Percentiles rank a stretch among this genome's conserved stretches.
Conservation (phyloP, 345 rosid genomes). For the Anacardium occidentale region DNA sequence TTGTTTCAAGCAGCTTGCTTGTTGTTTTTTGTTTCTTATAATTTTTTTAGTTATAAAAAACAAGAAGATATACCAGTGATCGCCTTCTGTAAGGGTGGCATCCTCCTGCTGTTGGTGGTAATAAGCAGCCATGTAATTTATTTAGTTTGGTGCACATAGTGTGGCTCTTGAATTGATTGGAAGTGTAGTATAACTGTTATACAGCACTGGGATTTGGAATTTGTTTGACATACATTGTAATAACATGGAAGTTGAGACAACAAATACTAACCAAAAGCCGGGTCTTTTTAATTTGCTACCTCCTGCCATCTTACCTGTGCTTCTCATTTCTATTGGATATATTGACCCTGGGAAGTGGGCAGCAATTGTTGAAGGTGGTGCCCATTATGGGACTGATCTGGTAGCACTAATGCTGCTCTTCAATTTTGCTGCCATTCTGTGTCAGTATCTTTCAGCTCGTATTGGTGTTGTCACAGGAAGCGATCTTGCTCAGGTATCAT, state of each 20-base stretch:
- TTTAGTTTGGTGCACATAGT: conserved; percentile 21
- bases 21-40: too few species aligned
- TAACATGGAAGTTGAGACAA: conserved; percentile 69
- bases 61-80: too few species aligned
- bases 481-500: conserved; percentile 82
- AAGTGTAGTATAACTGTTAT: conserved; percentile 18
- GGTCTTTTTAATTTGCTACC: conserved; percentile 49
- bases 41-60: too few species aligned
- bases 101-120: conserved; percentile 10
- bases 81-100: conserved; percentile 20
- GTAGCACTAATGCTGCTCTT: conserved; percentile 61
- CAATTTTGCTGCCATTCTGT: conserved; percentile 79
- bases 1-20: too few species aligned
- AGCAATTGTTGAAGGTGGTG: conserved; percentile 87
- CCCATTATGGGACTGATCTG: conserved; percentile 79
- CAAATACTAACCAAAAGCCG: conserved; percentile 35
- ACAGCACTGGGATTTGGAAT: conserved; percentile 10
- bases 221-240: conserved; percentile 17
- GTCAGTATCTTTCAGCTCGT: conserved; percentile 79
- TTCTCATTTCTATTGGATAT: conserved; percentile 79
- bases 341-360: conserved; percentile 98
- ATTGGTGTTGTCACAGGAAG: conserved; percentile 75
- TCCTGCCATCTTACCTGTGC: conserved; percentile 66
- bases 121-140: conserved; percentile 32
- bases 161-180: conserved; percentile 29